Conservation (phyloP, 371 early-diverging fungal species). For the Mucor racemosus region DNA sequence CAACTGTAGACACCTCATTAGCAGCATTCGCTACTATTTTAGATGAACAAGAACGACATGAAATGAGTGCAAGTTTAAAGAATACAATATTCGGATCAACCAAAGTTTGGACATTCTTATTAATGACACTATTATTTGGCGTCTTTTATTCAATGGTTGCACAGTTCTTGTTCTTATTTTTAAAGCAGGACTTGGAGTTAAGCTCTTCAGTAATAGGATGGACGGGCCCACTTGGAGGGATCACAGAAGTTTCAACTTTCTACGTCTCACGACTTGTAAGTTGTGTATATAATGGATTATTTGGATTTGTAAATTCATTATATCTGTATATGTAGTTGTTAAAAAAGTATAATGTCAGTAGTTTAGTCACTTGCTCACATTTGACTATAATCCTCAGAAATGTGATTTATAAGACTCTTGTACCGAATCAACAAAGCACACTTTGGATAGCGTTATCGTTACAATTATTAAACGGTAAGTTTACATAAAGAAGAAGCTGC, state of each 20-base stretch:
- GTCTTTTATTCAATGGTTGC: slow-evolving; percentile 48
- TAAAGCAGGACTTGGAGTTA: slow-evolving; percentile 39
- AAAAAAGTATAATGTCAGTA: slow-evolving; percentile 32
- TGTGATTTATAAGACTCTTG: slow-evolving; percentile 31
- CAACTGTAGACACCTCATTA: slow-evolving; percentile 48
- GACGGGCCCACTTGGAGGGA: slow-evolving; percentile 52
- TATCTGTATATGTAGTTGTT: slow-evolving; percentile 23
- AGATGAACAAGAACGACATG: slow-evolving; percentile 16
- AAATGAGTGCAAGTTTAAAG: slow-evolving; percentile 1
- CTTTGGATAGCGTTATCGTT: slow-evolving; percentile 29
- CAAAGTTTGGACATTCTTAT: slow-evolving; percentile 40
- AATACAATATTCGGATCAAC: slow-evolving; percentile 25
- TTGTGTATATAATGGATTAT: not conserved
- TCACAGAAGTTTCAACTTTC: slow-evolving; percentile 49
- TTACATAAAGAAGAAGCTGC: too few relatives aligned
- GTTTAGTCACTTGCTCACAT: slow-evolving; percentile 36
- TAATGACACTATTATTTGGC: slow-evolving; percentile 43
- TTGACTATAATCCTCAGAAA: slow-evolving; percentile 35
- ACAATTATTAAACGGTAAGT: slow-evolving; percentile 40
- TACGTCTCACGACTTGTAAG: slow-evolving; percentile 46
- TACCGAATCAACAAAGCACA: slow-evolving; percentile 27
- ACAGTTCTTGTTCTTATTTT: slow-evolving; percentile 45
- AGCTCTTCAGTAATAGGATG: slow-evolving; percentile 43
- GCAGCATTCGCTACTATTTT: slow-evolving; percentile 39
- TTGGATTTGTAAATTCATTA: not conserved